Conservation (phyloP, 2,329 filamentous ascomycete species). For the Paramyrothecium sp. region DNA sequence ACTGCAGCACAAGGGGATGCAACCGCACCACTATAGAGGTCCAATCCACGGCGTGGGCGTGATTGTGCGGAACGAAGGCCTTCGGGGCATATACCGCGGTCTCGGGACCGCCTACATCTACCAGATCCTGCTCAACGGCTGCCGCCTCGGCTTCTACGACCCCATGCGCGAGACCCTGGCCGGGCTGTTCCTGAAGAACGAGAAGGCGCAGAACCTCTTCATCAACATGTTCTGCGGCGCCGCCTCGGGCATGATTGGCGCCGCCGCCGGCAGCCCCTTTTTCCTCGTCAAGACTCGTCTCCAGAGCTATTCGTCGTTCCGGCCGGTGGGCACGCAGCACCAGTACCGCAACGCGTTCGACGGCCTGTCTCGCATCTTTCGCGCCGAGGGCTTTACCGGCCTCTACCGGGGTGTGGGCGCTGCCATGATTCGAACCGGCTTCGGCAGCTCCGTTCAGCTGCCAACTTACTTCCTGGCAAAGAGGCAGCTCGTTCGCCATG, state of each 20-base stretch:
- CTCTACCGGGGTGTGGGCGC: conserved; percentile 89
- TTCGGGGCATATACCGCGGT: conserved; percentile 82
- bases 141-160: conserved; percentile 95
- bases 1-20: conserved; percentile 80
- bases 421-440: conserved; percentile 94
- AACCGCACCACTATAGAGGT: conserved; percentile 84
- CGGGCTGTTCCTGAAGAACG: conserved; percentile 67
- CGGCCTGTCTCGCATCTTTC: conserved; percentile 78
- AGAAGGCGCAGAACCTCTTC: conserved; percentile 75
- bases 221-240: conserved; percentile 95
- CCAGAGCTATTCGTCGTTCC: conserved; percentile 88
- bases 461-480: conserved; percentile 99
- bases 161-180: conserved; percentile 77
- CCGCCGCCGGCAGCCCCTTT: conserved; percentile 90
- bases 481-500: conserved; percentile 74
- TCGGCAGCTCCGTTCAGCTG: conserved; percentile 92
- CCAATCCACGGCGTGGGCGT: conserved; percentile 89
- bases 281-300: conserved; percentile 97
- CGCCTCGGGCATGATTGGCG: conserved; percentile 83
- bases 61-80: conserved; percentile 86
- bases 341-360: conserved; percentile 83
- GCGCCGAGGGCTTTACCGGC: conserved; percentile 72
- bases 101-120: conserved; percentile 93
- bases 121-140: conserved; percentile 94
- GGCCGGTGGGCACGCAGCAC: conserved; percentile 97